Evolutionary conservation across 495 filamentous ascomycete genomes (phyloP), one percentile per base, ranked within the genome.

Genomic region (Geopyxis carbonaria): DNA sequence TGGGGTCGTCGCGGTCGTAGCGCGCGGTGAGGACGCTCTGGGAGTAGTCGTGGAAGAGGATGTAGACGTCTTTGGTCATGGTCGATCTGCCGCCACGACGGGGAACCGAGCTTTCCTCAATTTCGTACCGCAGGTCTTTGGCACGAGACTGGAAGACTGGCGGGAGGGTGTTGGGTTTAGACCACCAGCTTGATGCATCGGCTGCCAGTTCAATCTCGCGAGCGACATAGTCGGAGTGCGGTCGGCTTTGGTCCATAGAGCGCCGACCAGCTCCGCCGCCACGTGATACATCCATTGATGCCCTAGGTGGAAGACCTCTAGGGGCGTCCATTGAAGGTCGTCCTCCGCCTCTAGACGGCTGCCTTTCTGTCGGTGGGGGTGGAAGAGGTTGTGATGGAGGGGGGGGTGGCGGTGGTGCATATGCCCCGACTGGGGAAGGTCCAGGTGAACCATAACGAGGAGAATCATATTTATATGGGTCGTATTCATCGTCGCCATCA

Each of bases 41-140:
- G 11, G 86, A 94, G 57, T 95, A 95, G 59, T 97, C 89, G 42
- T 82, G 76, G 63, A 78, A 95, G 2, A 97, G 66, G 19, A 93
- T 64, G 51, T 77, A 93, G 21, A 93, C 67, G 36, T 84, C 75
- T 45, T 85, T 85, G 0, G 72, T 74, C 18, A 92, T 62, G 0
- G 65, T 73, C 5, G 68, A 71, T 55, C 75, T 76, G 19, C 76
- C 76, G 29, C 75, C 73, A 11, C 73, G 69, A 24, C 77, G 75
- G 11, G 73, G 62, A 8, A 24, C 29, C 8, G 34, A 20, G 4
- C 75, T 72, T 56, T 93, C 84, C 48, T 93, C 83, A 13, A 76
- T 64, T 54, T 95, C 85, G 38, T 70, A 76, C 19, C 87, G 71
- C 22, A 95, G 61, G 55, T 95, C 89, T 43, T 73, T 75, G 2